These are phyloP conservation scores for Sambucus nigra DNA, from an alignment of 129 eudicot genomes.

Conservation along the genomic window DNA sequence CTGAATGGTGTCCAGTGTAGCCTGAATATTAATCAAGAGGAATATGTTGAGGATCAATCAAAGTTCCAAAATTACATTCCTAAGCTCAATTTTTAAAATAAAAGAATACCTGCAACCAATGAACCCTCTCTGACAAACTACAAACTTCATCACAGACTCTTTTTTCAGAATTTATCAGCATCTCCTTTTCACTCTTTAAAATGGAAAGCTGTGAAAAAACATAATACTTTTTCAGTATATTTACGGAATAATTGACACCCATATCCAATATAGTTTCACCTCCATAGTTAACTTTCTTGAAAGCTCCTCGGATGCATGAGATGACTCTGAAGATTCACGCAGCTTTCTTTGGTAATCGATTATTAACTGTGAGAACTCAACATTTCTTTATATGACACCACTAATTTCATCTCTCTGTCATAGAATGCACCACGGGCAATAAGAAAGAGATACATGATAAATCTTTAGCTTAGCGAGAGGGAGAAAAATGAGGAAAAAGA, in stretches of 20 bases:
- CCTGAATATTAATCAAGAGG: slow-evolving; percentile 19
- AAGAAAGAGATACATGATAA: background rate
- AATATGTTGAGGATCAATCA: background rate
- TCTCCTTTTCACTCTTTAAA: slow-evolving; percentile 69
- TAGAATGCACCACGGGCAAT: background rate
- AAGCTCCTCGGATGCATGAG: slow-evolving; percentile 57
- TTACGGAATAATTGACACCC: background rate
- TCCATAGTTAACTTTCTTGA: slow-evolving; percentile 83
- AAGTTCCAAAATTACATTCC: background rate
- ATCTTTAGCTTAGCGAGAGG: background rate
- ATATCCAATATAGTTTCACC: slow-evolving; percentile 14
- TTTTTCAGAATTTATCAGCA: slow-evolving; percentile 61
- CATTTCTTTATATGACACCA: slow-evolving; percentile 57
- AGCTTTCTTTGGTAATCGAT: slow-evolving; percentile 75
- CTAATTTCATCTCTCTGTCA: slow-evolving; percentile 54
- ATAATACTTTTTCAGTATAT: background rate
- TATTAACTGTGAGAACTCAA: slow-evolving; percentile 76
- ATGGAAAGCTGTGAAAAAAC: slow-evolving; percentile 38
- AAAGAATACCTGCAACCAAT: slow-evolving; percentile 50
- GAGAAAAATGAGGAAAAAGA: background rate
- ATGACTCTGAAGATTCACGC: slow-evolving; percentile 67
- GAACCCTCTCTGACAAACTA: slow-evolving; percentile 67
- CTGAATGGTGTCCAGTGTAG: slow-evolving; percentile 70
- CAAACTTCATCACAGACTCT: slow-evolving; percentile 88
- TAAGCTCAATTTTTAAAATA: background rate